Conservation (phyloP, 1,139 yeast species). For the Zygosaccharomyces sapae region DNA sequence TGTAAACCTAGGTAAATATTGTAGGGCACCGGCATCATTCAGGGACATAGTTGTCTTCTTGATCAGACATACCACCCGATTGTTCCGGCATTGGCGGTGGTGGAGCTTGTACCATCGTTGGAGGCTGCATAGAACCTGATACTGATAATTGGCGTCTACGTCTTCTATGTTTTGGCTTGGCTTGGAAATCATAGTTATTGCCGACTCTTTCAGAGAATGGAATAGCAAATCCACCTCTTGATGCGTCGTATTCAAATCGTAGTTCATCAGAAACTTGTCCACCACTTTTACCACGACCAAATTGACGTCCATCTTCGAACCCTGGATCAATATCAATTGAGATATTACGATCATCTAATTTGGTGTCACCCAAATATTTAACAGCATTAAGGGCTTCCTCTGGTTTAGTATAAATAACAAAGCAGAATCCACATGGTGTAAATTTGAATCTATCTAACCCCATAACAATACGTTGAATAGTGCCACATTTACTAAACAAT, state of each 20-base stretch:
- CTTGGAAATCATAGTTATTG: slow-evolving; percentile 15
- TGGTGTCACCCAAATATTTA: slow-evolving; percentile 74
- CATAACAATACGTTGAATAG: slow-evolving; percentile 77
- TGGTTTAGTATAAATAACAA: slow-evolving; percentile 67
- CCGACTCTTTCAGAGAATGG: slow-evolving; percentile 35
- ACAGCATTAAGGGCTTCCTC: slow-evolving; percentile 75
- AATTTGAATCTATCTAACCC: slow-evolving; percentile 84
- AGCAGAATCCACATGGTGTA: slow-evolving; percentile 96
- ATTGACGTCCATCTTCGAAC: slow-evolving; percentile 88
- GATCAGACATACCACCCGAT: slow-evolving; percentile 10
- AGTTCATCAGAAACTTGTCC: slow-evolving; percentile 72
- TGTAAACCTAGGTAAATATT: too few species aligned
- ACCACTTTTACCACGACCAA: slow-evolving; percentile 86
- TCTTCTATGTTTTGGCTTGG: slow-evolving; percentile 9
- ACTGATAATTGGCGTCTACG: slow-evolving; percentile 10
- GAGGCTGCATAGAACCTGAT: slow-evolving; percentile 9
- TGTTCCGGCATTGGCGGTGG: slow-evolving; percentile 18
- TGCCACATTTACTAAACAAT: slow-evolving; percentile 74
- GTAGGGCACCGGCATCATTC: slow-evolving; percentile 7
- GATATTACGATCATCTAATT: slow-evolving; percentile 72
- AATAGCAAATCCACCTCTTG: slow-evolving; percentile 48
- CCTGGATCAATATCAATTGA: slow-evolving; percentile 94
- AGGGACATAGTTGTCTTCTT: slow-evolving; percentile 23
- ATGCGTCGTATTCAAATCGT: slow-evolving; percentile 53
- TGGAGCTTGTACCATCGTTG: slow-evolving; percentile 7